These are phyloP conservation scores for Penicillium freii DNA, from an alignment of 2,329 filamentous ascomycete species.

Conservation along the genomic window DNA sequence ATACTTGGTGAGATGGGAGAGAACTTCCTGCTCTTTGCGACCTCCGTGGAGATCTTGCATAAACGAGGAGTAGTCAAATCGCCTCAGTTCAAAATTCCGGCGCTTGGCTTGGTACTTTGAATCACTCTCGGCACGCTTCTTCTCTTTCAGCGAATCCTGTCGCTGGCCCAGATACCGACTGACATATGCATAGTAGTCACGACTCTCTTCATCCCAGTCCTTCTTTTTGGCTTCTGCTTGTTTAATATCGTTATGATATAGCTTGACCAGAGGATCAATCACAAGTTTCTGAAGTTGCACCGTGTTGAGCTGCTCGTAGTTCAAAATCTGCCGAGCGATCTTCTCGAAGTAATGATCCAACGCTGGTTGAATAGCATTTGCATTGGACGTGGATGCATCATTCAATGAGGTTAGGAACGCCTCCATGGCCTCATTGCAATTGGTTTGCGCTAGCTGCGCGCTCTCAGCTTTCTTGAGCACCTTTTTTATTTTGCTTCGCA, in stretches of 20 bases:
- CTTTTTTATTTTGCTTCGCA: slow-evolving; percentile 93
- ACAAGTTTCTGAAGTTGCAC: slow-evolving; percentile 84
- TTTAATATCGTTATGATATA: slow-evolving; percentile 96
- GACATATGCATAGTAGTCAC: slow-evolving; percentile 96
- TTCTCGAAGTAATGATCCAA: slow-evolving; percentile 98
- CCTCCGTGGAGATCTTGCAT: slow-evolving; percentile 99
- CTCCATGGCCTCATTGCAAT: slow-evolving; percentile 80
- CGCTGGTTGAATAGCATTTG: slow-evolving; percentile 93
- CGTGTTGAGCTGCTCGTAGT: slow-evolving; percentile 82
- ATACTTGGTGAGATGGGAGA: slow-evolving; percentile 91
- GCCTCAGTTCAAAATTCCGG: slow-evolving; percentile 91
- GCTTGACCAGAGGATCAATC: slow-evolving; percentile 85
- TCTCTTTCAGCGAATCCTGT: slow-evolving; percentile 93
- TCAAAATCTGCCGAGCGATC: slow-evolving; percentile 84
- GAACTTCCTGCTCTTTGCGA: slow-evolving; percentile 94
- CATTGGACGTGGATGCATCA: slow-evolving; percentile 86
- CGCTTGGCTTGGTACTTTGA: slow-evolving; percentile 94
- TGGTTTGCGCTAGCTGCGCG: slow-evolving; percentile 72
- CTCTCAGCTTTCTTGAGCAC: slow-evolving; percentile 92
- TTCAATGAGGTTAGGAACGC: slow-evolving; percentile 81
- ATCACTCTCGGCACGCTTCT: slow-evolving; percentile 92
- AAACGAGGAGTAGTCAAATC: slow-evolving; percentile 98
- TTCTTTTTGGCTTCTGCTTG: slow-evolving; percentile 95
- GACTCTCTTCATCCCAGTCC: slow-evolving; percentile 97
- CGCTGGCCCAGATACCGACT: slow-evolving; percentile 93